Conservation (phyloP, 495 filamentous ascomycete species). For the Aspergillus indologenus region DNA sequence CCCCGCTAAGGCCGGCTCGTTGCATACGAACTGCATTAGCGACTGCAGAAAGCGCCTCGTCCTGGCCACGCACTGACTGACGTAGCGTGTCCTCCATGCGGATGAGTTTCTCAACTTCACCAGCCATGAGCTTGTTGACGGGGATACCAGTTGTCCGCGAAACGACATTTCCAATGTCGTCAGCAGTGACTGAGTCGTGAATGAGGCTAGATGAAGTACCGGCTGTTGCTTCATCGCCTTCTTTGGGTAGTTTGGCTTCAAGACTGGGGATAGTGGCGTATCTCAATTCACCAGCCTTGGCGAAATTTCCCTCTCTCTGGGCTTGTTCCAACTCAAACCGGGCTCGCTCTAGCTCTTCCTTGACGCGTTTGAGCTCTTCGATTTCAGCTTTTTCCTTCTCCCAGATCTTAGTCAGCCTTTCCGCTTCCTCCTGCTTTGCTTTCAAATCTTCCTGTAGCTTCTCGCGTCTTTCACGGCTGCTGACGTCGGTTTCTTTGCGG, state of each 20-base stretch:
- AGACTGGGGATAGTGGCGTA: constrained; percentile 82
- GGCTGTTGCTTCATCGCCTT: constrained; percentile 50
- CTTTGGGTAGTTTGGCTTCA: constrained; percentile 74
- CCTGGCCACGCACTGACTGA: constrained; percentile 83
- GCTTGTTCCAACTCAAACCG: constrained; percentile 82
- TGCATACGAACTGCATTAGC: constrained; percentile 94
- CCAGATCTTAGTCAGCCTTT: constrained; percentile 71
- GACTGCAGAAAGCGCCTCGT: constrained; percentile 87
- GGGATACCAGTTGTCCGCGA: constrained; percentile 90
- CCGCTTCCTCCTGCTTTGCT: constrained; percentile 66
- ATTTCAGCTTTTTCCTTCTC: constrained; percentile 86
- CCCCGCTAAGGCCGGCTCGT: constrained; percentile 82
- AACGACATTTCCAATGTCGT: constrained; percentile 92
- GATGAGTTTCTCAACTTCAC: constrained; percentile 87
- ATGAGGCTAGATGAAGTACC: constrained; percentile 58
- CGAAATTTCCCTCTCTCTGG: constrained; percentile 89
- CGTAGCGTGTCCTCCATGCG: constrained; percentile 91
- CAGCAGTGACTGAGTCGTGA: constrained; percentile 87
- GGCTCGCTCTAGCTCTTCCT: constrained; percentile 80
- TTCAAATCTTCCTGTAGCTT: constrained; percentile 75
- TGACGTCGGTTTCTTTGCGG: constrained; percentile 87
- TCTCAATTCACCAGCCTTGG: constrained; percentile 76
- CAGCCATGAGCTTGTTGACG: constrained; percentile 82
- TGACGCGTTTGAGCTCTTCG: constrained; percentile 77
- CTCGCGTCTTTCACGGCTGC: constrained; percentile 82